phyloP scores from a whole-genome alignment of 176 grass and related monocot genomes.

The Musa acuminata region DNA sequence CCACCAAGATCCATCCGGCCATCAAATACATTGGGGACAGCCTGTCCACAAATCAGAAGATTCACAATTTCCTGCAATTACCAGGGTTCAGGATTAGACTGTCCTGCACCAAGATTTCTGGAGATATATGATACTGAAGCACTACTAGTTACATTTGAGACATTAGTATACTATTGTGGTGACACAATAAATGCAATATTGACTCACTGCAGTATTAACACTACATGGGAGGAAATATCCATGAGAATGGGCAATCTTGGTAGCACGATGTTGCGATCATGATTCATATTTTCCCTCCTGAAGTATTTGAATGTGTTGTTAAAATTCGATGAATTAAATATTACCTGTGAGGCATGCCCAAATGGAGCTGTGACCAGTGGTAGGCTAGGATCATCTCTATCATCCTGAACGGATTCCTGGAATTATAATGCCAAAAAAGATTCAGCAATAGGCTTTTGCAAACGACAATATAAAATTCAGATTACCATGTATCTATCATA shows the following conservation, averaged over 20 bases:
- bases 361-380: constrained; percentile 96
- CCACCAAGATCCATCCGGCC: constrained; percentile 95
- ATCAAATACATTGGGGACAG: constrained; percentile 99
- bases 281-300: neutral
- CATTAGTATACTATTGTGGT: too few species aligned
- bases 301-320: neutral
- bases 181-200: too few species aligned
- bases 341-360: constrained; percentile 98
- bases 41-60: constrained; percentile 92
- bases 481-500: too few species aligned
- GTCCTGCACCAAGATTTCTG: neutral
- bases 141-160: neutral
- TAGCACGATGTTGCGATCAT: too few species aligned
- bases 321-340: neutral
- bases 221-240: too few species aligned
- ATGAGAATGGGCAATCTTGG: too few species aligned
- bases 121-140: neutral
- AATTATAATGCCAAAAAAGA: constrained; percentile 5
- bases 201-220: too few species aligned
- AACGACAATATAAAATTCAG: neutral
- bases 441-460: constrained; percentile 10
- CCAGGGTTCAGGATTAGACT: neutral
- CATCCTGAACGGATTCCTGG: constrained; percentile 71
- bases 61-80: constrained; percentile 94
- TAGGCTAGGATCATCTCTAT: constrained; percentile 91